Evolutionary conservation across 2,329 filamentous ascomycete species (phyloP).

Genomic region (Ceratocystis diversiconidia): DNA sequence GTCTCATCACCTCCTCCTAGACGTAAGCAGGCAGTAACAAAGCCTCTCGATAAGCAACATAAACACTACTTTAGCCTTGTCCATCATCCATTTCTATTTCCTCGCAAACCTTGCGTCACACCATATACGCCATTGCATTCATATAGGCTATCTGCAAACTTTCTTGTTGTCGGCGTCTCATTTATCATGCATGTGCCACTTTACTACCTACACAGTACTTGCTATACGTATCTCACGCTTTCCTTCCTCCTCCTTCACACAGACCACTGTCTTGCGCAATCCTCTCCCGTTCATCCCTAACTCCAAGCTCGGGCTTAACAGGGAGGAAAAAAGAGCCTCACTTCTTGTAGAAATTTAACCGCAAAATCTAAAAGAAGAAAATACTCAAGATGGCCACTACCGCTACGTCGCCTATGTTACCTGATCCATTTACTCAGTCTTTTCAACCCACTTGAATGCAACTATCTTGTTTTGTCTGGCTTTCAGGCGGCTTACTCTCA

Average conservation of each 20-base stretch:
- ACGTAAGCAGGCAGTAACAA: not conserved
- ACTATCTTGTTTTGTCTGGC: not conserved
- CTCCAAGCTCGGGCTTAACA: not conserved
- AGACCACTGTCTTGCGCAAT: not conserved
- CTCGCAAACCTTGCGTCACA: not conserved
- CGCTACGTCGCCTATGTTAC: too few relatives aligned
- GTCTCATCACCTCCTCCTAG: not conserved
- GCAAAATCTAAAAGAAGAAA: too few relatives aligned
- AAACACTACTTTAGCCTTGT: not conserved
- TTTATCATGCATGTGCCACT: not conserved
- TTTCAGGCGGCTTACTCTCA: not conserved
- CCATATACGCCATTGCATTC: not conserved
- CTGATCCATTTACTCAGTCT: too few relatives aligned
- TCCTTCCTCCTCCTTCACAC: not conserved
- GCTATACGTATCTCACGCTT: not conserved
- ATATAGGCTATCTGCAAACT: not conserved
- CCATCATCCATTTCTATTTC: not conserved
- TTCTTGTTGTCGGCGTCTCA: too few relatives aligned
- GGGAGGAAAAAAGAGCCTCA: constrained; percentile 3
- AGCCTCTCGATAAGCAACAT: not conserved
- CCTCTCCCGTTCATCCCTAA: not conserved
- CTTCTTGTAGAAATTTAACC: not conserved
- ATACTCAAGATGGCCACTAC: too few relatives aligned
- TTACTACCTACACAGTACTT: not conserved
- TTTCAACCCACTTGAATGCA: not conserved